Base-by-base conservation (phyloP, 2,329 filamentous ascomycete genomes). In the Fusarium sulawesiense region DNA sequence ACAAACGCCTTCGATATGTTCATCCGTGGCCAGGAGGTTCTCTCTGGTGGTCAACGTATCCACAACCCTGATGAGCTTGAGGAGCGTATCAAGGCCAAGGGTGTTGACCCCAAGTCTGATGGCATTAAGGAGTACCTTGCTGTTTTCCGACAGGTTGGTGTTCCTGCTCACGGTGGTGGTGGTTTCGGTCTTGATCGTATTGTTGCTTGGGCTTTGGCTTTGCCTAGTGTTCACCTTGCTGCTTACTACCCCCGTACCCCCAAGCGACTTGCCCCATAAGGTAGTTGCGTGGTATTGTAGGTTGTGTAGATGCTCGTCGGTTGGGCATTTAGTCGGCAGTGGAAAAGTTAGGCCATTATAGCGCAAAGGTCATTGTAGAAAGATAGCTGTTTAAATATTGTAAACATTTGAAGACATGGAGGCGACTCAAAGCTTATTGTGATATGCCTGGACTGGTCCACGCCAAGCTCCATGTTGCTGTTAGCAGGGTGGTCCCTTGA, bases 81-180 rank as follows among this genome's bases (percentile, higher is more conserved):
- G 78, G 87, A 89, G 49, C 92, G 93, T 66, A 92, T 98, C 84
- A 86, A 89, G 76, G 85, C 84, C 61, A 91, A 93, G 81, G 94
- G 93, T 56, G 88, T 98, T 73, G 92, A 98, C 77, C 94, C 94
- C 0, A 83, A 86, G 48, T 88, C 86, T 68, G 78, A 82, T 2
- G 88, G 91, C n/a, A 92, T 98, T 85, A 93, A 95, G 78, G 93
- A 97, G 73, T 97, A 97, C 78, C 88, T 97, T 63, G 89, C 92
- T 75, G 91, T 91, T 37, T 97, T 98, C 83, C 80, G 80, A 60
- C 89, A 90, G 75, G 95, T 91, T 78, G 94, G 93, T 72, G 92
- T 93, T 23, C 94, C 94, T 20, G 92, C 94, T 2, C 94, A 97
- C 76, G 94, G 93, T 42, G 94, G 94, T 71, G 93, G 93, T 75